Evolutionary conservation across 352 stramenopile species (phyloP).

Genomic region (Phytopythium litorale): DNA sequence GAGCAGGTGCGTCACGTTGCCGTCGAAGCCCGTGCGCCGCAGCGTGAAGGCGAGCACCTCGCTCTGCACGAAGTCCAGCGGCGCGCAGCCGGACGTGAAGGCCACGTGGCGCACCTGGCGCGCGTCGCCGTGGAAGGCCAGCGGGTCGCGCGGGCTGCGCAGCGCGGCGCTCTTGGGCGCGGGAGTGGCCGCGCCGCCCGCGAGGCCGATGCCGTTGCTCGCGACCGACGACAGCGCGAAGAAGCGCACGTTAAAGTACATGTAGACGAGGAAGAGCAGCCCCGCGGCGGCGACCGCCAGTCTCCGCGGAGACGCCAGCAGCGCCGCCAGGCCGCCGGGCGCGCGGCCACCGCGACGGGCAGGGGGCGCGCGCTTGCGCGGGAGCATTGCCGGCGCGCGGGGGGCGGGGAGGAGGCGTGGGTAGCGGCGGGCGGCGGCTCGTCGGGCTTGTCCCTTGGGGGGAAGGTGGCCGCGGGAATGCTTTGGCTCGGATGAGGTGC

Average conservation of each 20-base stretch:
- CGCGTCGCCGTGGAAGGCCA: constrained; percentile 30
- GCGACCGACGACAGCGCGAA: constrained; percentile 30
- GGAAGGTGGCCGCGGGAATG: not conserved
- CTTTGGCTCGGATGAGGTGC: not conserved
- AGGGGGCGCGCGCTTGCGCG: not conserved
- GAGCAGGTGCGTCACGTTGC: constrained; percentile 64
- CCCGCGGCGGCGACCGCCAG: constrained; percentile 20
- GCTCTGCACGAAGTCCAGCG: constrained; percentile 57
- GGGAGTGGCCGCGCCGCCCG: constrained; percentile 9
- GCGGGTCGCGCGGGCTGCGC: constrained; percentile 13
- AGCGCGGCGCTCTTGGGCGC: not conserved
- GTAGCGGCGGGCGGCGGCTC: no score
- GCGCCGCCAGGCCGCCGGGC: not conserved
- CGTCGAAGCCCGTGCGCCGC: constrained; percentile 44
- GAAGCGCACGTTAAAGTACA: constrained; percentile 71
- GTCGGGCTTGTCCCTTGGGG: not conserved
- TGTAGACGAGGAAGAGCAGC: constrained; percentile 42
- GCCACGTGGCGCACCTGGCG: constrained; percentile 58
- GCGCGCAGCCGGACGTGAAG: constrained; percentile 71
- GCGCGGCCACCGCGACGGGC: not conserved
- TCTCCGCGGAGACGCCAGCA: constrained; percentile 3
- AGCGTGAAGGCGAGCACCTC: constrained; percentile 71
- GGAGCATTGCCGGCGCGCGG: not conserved
- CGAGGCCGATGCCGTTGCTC: constrained; percentile 22
- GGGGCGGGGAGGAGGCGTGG: not conserved